Base-by-base conservation (phyloP, 148 eudicot species). In the Tetragonia tetragonoides region DNA sequence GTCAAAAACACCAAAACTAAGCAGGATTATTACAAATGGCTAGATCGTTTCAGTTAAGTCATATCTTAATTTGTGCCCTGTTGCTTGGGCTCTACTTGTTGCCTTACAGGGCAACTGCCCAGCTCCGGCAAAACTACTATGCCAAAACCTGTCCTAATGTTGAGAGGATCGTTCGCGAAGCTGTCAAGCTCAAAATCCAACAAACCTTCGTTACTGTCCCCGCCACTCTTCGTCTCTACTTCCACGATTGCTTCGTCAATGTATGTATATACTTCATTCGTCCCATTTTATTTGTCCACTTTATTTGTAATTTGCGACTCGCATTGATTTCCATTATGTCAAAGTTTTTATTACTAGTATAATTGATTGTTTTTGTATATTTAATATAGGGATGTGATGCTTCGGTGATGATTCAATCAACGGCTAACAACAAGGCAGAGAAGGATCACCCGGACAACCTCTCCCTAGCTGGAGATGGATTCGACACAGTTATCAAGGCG, bases 151-250 rank as follows among this genome's bases (percentile, higher is more conserved):
- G 98, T 72, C 98, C 98, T 0, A 85, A 86, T 24, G 95, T 95
- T 2, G 94, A 95, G 73, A 84, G 41, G 65, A 83, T 92, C 11
- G 97, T 95, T 11, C 62, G 88, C 14, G 73, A 82, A 12, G 95
- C 64, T 3, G 98, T 95, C 5, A 66, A 68, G 17, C 60, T 70
- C 38, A 92, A 95, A 68, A 69, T 92, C 51, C 66, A 79, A 6
- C 91, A 92, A 34, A 95, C 98, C 0, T 89, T 89, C 54, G 92
- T 88, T 42, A 95, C 98, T 0, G 66, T 90, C 74, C 98, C 98
- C 1, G 97, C 78, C 12, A 83, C 88, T 51, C 87, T 95, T 41
- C 98, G 97, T 38, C 93, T 92, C 69, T 92, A 86, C 84, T 92
- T 95, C 84, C 98, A 95, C 40, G 98, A 94, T 70, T 92, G 97